Evolutionary conservation across 306 rosid species (phyloP).

Genomic region (Amphicarpaea edgeworthii): DNA sequence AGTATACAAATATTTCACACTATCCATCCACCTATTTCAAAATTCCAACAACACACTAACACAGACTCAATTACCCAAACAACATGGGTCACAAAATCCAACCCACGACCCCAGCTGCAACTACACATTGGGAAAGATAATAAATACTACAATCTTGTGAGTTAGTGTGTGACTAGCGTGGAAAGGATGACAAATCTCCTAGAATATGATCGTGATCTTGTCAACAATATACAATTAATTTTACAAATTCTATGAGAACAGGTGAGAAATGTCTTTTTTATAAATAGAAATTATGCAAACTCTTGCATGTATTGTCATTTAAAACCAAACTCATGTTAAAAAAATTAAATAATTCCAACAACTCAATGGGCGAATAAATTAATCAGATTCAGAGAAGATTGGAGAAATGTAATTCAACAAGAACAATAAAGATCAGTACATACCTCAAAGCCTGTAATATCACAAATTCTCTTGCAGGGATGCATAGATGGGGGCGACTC

Average conservation of each 20-base stretch:
- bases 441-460: constrained; percentile 92
- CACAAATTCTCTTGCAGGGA: constrained; percentile 92
- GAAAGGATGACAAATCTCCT: background rate
- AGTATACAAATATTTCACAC: background rate
- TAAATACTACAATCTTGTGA: background rate
- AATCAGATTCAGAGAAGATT: background rate
- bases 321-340: background rate
- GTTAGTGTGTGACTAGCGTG: too few relatives aligned
- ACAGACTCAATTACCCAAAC: background rate
- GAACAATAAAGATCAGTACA: constrained; percentile 33
- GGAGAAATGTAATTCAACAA: background rate
- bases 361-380: background rate
- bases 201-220: background rate
- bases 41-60: background rate
- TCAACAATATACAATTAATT: background rate
- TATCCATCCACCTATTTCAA: constrained; percentile 25
- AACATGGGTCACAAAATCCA: background rate
- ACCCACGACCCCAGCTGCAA: background rate
- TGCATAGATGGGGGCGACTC: constrained; percentile 93
- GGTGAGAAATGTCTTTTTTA: background rate
- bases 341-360: too few relatives aligned
- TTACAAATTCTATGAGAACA: background rate
- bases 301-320: background rate
- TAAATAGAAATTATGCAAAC: constrained; percentile 4
- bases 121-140: background rate